Conservation (phyloP, 768 basidiomycete species). For the Phaffia australis region DNA sequence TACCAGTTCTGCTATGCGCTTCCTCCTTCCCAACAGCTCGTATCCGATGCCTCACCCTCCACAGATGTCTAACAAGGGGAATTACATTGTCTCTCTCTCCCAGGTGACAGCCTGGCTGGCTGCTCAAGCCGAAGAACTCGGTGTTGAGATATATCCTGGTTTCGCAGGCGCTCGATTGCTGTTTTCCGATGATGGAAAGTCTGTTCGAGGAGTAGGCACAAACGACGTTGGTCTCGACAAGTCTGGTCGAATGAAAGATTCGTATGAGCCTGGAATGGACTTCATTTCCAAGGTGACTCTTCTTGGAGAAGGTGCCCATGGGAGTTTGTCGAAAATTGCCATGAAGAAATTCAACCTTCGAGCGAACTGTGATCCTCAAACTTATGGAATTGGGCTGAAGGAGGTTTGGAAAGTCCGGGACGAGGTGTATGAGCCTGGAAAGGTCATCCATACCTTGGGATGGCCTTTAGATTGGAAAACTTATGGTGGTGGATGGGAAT, state of each 20-base stretch:
- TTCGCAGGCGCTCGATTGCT: constrained; percentile 84
- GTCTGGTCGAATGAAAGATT: constrained; percentile 61
- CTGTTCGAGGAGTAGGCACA: constrained; percentile 70
- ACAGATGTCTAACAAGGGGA: constrained; percentile 89
- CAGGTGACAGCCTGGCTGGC: constrained; percentile 83
- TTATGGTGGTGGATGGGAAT: constrained; percentile 87
- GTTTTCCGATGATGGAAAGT: constrained; percentile 51
- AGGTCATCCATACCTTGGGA: constrained; percentile 87
- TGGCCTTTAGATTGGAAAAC: constrained; percentile 78
- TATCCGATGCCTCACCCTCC: constrained; percentile 89
- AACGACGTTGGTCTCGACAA: constrained; percentile 89
- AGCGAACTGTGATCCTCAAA: constrained; percentile 66
- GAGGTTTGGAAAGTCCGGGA: constrained; percentile 87
- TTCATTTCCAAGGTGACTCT: constrained; percentile 86
- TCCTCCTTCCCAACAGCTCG: constrained; percentile 56
- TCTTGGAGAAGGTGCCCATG: constrained; percentile 90
- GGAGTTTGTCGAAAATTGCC: constrained; percentile 70
- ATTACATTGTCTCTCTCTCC: constrained; percentile 84
- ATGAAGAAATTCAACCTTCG: constrained; percentile 65
- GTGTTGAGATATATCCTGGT: constrained; percentile 93
- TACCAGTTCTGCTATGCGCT: constrained; percentile 70
- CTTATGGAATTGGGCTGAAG: constrained; percentile 90
- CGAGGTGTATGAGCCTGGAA: constrained; percentile 55
- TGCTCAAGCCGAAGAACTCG: constrained; percentile 66
- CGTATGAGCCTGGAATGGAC: constrained; percentile 92